phyloP scores from a whole-genome alignment of 768 basidiomycete genomes.

The Suillus americanus region DNA sequence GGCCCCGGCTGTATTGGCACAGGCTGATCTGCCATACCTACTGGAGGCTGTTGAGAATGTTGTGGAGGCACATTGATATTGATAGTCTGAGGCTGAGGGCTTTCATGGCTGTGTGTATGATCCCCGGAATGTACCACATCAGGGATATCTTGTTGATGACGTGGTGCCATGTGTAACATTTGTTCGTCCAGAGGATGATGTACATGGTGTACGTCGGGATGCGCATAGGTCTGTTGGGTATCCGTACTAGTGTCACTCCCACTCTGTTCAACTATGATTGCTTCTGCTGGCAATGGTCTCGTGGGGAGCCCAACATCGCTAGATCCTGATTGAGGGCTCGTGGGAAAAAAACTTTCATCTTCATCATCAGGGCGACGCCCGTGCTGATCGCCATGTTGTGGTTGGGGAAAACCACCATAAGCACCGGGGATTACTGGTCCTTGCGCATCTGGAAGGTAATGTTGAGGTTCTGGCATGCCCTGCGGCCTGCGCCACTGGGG shows the following conservation, averaged over 20 bases:
- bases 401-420: slow-evolving; percentile 8
- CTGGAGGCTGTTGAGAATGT: neutral
- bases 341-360: slow-evolving; percentile 25
- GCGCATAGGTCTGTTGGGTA: neutral
- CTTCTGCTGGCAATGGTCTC: slow-evolving; percentile 14
- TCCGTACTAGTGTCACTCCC: neutral
- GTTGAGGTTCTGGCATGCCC: slow-evolving; percentile 26
- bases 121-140: slow-evolving; percentile 15
- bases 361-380: slow-evolving; percentile 8
- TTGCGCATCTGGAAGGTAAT: slow-evolving; percentile 32
- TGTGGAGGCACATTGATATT: slow-evolving; percentile 13
- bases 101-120: neutral
- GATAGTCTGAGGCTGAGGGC: slow-evolving; percentile 12
- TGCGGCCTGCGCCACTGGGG: slow-evolving; percentile 12
- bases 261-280: neutral
- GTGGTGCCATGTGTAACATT: neutral
- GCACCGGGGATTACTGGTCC: slow-evolving; percentile 29
- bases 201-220: neutral
- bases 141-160: slow-evolving; percentile 7
- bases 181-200: neutral
- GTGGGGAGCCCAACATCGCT: neutral
- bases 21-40: neutral
- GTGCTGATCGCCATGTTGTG: slow-evolving; percentile 9
- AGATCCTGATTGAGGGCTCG: neutral
- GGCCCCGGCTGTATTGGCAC: neutral